A percentile compares a stretch with the other conserved stretches of the same genome.
phyloP scores from a whole-genome alignment of 192 early-diverging fungal genomes.

The Powellomyces hirtus region DNA sequence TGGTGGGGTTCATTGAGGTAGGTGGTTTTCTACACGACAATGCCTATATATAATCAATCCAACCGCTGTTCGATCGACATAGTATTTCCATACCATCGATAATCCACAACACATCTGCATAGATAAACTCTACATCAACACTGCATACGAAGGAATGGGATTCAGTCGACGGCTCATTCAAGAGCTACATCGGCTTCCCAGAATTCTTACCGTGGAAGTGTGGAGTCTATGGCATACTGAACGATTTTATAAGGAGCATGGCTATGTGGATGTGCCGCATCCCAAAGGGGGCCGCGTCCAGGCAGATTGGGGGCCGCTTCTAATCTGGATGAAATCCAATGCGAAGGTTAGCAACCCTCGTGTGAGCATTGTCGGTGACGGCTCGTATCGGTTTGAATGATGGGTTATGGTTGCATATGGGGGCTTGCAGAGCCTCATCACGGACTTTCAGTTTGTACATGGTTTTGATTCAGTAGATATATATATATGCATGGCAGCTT shows the following conservation, averaged over 20 bases:
- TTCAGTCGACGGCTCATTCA: conserved; percentile 30
- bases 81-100: conserved; percentile 27
- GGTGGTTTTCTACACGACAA: background rate
- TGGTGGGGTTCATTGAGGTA: conserved; percentile 23
- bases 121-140: conserved; percentile 33
- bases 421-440: no score
- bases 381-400: conserved; percentile 14
- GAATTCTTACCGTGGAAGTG: conserved; percentile 29
- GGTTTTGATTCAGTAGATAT: no score
- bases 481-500: no score
- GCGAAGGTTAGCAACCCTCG: background rate
- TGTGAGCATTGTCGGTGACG: conserved; percentile 7
- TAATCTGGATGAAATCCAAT: conserved; percentile 1
- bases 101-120: conserved; percentile 23
- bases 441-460: no score
- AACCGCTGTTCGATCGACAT: no score
- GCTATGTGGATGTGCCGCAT: conserved; percentile 30
- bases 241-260: conserved; percentile 34
- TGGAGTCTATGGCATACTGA: conserved; percentile 40
- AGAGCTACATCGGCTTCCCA: conserved; percentile 23
- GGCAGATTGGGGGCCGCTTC: conserved; percentile 10
- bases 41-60: no score
- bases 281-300: conserved; percentile 5
- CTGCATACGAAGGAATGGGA: conserved; percentile 25
- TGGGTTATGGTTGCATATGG: no score